Conservation (phyloP, 192 early-diverging fungal species). For the Coemansia nantahalensis region DNA sequence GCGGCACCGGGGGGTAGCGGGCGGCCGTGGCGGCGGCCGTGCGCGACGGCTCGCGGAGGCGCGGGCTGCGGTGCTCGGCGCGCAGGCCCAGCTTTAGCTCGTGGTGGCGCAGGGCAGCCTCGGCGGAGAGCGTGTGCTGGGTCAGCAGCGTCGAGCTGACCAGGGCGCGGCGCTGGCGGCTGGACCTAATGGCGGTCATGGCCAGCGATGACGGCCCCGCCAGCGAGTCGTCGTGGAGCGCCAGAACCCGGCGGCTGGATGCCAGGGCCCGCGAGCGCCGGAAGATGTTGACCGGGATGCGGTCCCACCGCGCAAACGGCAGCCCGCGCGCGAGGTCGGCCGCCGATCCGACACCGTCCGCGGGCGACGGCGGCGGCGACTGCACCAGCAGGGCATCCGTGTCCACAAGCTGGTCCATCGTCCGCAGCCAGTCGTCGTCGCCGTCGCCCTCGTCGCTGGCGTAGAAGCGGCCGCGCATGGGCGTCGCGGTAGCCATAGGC, state of each 20-base stretch:
- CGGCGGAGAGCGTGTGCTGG: slow-evolving; percentile 43
- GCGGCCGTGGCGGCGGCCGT: neutral
- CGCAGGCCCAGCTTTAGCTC: slow-evolving; percentile 16
- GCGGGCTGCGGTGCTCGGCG: slow-evolving; percentile 5
- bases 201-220: slow-evolving; percentile 39
- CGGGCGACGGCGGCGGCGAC: slow-evolving; percentile 46
- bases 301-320: slow-evolving; percentile 40
- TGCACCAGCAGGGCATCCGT: slow-evolving; percentile 45
- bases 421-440: slow-evolving; percentile 36
- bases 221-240: slow-evolving; percentile 16
- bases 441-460: slow-evolving; percentile 10
- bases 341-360: slow-evolving; percentile 4
- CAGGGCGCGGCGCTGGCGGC: slow-evolving; percentile 39
- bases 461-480: slow-evolving; percentile 13
- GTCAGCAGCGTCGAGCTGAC: slow-evolving; percentile 44
- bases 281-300: slow-evolving; percentile 53
- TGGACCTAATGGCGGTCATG: slow-evolving; percentile 49
- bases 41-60: neutral
- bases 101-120: slow-evolving; percentile 19
- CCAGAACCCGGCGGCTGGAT: slow-evolving; percentile 18
- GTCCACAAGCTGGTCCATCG: slow-evolving; percentile 51
- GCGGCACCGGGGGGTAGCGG: slow-evolving; percentile 8
- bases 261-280: slow-evolving; percentile 49
- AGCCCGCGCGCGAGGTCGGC: slow-evolving; percentile 11
- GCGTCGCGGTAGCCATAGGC: no score